Evolutionary conservation across 352 stramenopile species (phyloP), one percentile per base, ranked within the genome.

Genomic region (Phytophthora pseudosyringae): DNA sequence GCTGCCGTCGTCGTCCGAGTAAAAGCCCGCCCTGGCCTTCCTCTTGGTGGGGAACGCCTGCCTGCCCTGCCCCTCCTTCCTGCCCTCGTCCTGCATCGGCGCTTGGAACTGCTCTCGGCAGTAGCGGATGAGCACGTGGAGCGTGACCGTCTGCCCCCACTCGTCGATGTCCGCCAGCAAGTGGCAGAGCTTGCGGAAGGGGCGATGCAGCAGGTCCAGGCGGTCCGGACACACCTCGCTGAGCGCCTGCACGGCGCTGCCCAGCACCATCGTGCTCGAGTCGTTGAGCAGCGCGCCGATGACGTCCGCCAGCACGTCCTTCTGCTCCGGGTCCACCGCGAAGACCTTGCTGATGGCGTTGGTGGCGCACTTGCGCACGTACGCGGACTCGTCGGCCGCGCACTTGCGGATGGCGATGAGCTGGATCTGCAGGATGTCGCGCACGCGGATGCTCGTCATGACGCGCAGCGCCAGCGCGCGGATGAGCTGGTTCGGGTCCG

Each of bases 341-440:
- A 87, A 92, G 7, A 99, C 84, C 71, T 99, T 99, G 56, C 88
- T 86, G 52, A 99, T 83, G 5, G 97, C 97, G 64, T 98, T 98
- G 13, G 97, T 92, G 0, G 97, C 95, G 69, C 96, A 99, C 75
- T 99, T 99, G 47, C 98, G 85, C 41, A 99, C 98, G 78, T 99
- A 99, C 0, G 97, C 92, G 36, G 88, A 98, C 26, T 66, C 83
- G 74, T 99, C 97, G 13, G 81, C 84, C 12, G 91, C 89, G 58
- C 88, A 95, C 67, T 97, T 96, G 64, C 95, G 87, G 53, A 99
- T 97, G 11, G 91, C 95, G 60, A 99, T 90, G 43, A 99, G 86
- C 76, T 99, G 98, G 71, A 99, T 99, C 75, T 99, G 97, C 46
- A 99, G 74, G 69, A 99, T 99, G 67, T 99, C 98, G 3, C 91